These are phyloP conservation scores for Nidula microcarpa DNA, from an alignment of 768 basidiomycete species.

Conservation along the genomic window DNA sequence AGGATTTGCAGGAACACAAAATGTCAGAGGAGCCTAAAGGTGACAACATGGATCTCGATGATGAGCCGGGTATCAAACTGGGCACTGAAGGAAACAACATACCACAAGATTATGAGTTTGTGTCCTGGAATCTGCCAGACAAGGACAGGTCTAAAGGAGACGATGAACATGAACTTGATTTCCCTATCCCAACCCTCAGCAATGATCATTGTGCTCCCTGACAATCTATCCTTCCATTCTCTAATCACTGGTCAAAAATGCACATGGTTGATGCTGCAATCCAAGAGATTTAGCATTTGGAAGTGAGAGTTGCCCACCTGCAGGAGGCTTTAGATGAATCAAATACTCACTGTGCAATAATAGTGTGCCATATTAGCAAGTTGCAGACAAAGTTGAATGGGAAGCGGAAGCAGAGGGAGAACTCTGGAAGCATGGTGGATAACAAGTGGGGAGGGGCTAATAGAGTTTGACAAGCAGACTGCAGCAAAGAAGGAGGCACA, in stretches of 20 bases:
- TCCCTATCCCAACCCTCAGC: background rate
- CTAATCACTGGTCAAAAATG: background rate
- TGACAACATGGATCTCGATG: background rate
- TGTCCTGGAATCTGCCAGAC: background rate
- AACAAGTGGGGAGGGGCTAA: background rate
- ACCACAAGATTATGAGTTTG: background rate
- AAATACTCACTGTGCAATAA: background rate
- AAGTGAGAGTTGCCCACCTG: background rate
- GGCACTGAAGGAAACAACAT: background rate
- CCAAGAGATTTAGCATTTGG: background rate
- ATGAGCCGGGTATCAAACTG: background rate
- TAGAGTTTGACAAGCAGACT: background rate
- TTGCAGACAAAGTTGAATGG: background rate
- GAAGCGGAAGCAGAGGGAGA: background rate
- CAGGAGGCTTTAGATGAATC: background rate
- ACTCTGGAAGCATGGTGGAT: background rate
- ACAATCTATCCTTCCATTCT: background rate
- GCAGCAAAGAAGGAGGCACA: background rate
- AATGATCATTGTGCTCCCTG: background rate
- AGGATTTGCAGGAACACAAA: no score
- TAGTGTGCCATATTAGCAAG: background rate
- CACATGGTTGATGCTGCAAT: background rate
- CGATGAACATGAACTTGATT: background rate
- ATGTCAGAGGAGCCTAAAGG: background rate
- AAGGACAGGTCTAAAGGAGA: background rate